phyloP scores from a whole-genome alignment of 495 filamentous ascomycete genomes.

The Schizothecium vesticola region DNA sequence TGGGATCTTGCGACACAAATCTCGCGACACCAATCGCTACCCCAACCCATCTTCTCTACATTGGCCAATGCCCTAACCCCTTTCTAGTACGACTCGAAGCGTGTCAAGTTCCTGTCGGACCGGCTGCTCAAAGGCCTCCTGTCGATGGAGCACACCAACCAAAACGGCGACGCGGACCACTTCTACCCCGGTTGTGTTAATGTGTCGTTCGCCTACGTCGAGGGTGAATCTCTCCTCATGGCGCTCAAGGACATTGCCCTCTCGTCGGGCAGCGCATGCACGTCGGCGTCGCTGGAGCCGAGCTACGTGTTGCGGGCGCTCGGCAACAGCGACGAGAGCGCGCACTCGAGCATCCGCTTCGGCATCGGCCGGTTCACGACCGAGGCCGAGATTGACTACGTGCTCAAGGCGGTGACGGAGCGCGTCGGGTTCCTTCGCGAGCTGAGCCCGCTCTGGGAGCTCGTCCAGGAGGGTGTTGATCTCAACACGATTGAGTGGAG shows the following conservation, averaged over 20 bases:
- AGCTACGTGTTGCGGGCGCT: slow-evolving; percentile 92
- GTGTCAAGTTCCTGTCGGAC: slow-evolving; percentile 75
- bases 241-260: slow-evolving; percentile 96
- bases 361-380: slow-evolving; percentile 97
- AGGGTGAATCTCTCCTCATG: slow-evolving; percentile 97
- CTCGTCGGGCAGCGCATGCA: slow-evolving; percentile 95
- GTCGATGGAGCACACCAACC: slow-evolving; percentile 81
- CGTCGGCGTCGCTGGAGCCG: slow-evolving; percentile 91
- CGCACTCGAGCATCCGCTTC: slow-evolving; percentile 95
- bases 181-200: slow-evolving; percentile 98
- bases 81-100: slow-evolving; percentile 81
- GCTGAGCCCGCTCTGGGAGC: slow-evolving; percentile 93
- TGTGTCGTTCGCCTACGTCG: slow-evolving; percentile 95
- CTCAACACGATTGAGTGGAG: slow-evolving; percentile 97
- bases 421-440: slow-evolving; percentile 89
- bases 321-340: slow-evolving; percentile 93
- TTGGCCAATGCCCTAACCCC: background rate
- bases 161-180: slow-evolving; percentile 76
- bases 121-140: slow-evolving; percentile 76
- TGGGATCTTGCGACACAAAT: background rate
- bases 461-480: slow-evolving; percentile 95
- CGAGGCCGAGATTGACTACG: slow-evolving; percentile 93
- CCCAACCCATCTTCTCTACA: background rate
- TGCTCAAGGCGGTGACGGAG: slow-evolving; percentile 86
- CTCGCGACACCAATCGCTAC: background rate